Evolutionary conservation across 495 filamentous ascomycete species (phyloP).

Genomic region (Podospora appendiculata): DNA sequence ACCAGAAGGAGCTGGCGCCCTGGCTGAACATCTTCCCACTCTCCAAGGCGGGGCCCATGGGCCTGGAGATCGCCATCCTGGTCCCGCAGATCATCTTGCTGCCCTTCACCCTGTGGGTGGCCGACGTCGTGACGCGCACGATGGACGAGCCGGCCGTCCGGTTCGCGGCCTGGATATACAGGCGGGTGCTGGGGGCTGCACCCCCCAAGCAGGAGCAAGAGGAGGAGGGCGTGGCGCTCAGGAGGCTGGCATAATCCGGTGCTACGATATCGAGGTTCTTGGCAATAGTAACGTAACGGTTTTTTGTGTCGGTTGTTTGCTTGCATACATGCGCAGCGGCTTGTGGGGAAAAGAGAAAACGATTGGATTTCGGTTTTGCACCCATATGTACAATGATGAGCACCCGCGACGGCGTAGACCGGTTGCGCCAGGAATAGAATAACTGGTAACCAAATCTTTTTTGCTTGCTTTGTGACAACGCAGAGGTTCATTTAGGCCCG

Average conservation of each 20-base stretch:
- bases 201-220: slow-evolving; percentile 4
- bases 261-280: no score
- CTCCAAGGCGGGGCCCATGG: slow-evolving; percentile 43
- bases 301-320: no score
- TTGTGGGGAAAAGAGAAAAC: no score
- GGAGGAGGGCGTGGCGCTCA: slow-evolving; percentile 1
- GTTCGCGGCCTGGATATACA: slow-evolving; percentile 48
- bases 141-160: slow-evolving; percentile 50
- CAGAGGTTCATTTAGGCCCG: no score
- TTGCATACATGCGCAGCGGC: no score
- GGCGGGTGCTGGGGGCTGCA: slow-evolving; percentile 13
- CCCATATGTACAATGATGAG: no score
- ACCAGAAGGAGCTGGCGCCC: slow-evolving; percentile 23
- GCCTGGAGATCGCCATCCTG: slow-evolving; percentile 47
- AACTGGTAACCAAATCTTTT: no score
- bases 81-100: slow-evolving; percentile 46
- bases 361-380: no score
- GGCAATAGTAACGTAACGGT: no score
- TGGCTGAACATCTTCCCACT: slow-evolving; percentile 43
- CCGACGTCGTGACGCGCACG: slow-evolving; percentile 45
- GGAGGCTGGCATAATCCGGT: slow-evolving; percentile 6
- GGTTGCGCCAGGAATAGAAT: no score
- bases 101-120: slow-evolving; percentile 49
- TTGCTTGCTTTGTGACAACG: no score
- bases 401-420: no score